phyloP scores from a whole-genome alignment of 2,329 filamentous ascomycete genomes.

The Domatiomyces catenatus region DNA sequence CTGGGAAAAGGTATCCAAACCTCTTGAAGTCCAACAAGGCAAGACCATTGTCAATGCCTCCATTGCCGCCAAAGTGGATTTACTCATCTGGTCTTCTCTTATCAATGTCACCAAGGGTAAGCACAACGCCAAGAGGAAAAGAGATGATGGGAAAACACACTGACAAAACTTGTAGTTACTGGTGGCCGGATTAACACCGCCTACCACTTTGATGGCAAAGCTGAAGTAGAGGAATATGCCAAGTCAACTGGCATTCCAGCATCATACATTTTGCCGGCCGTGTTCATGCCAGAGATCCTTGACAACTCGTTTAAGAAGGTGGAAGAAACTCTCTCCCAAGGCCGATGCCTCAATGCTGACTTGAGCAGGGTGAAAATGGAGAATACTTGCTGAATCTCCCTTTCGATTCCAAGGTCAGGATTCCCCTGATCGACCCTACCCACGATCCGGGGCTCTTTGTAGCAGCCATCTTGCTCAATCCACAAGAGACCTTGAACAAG shows the following conservation, averaged over 20 bases:
- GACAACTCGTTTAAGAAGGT: background rate
- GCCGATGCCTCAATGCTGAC: background rate
- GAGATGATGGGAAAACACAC: background rate
- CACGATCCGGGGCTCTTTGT: background rate
- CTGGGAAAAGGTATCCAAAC: constrained; percentile 24
- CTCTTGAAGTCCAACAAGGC: constrained; percentile 25
- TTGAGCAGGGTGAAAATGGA: background rate
- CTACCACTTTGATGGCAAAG: constrained; percentile 29
- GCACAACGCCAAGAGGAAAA: background rate
- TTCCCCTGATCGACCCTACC: background rate
- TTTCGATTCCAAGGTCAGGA: background rate
- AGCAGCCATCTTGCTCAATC: background rate
- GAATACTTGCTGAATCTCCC: background rate
- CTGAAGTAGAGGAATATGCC: constrained; percentile 24
- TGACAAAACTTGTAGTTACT: constrained; percentile 11
- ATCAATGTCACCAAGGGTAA: constrained; percentile 18
- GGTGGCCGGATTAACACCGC: constrained; percentile 23
- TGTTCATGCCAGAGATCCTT: background rate
- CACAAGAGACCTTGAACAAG: background rate
- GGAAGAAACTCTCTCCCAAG: background rate
- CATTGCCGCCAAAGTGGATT: constrained; percentile 23
- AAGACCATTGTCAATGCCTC: constrained; percentile 26
- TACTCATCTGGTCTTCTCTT: constrained; percentile 29
- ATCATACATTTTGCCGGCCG: background rate
- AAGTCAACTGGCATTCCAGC: background rate